Evolutionary conservation across 2,329 filamentous ascomycete species (phyloP).

Genomic region (Amauroascus niger): DNA sequence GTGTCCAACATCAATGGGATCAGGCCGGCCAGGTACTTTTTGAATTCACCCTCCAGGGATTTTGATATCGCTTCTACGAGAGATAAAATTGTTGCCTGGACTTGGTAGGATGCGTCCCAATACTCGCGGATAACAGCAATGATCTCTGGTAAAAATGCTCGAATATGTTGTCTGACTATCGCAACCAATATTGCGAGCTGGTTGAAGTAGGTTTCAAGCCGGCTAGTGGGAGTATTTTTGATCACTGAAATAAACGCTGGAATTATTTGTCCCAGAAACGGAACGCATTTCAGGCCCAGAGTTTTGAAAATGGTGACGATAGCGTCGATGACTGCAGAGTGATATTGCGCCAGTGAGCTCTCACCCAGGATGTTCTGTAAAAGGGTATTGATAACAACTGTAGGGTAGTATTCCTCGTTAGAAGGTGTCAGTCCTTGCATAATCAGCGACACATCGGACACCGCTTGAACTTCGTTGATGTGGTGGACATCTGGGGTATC

Average conservation of each 20-base stretch:
- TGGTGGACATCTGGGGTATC: conserved; percentile 72
- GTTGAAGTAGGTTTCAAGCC: conserved; percentile 93
- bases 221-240: conserved; percentile 62
- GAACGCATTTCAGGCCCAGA: conserved; percentile 87
- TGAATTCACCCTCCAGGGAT: conserved; percentile 94
- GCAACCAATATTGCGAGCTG: conserved; percentile 86
- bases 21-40: conserved; percentile 81
- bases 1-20: conserved; percentile 91
- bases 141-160: conserved; percentile 79
- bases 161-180: conserved; percentile 93
- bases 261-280: conserved; percentile 86
- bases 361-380: conserved; percentile 81
- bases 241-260: conserved; percentile 90
- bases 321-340: conserved; percentile 88
- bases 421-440: conserved; percentile 96
- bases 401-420: conserved; percentile 96
- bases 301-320: conserved; percentile 99
- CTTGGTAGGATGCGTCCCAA: conserved; percentile 69
- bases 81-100: conserved; percentile 84
- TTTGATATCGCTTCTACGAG: conserved; percentile 89
- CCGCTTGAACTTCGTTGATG: conserved; percentile 53
- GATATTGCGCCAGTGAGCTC: conserved; percentile 77
- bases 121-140: conserved; percentile 79
- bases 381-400: conserved; percentile 91
- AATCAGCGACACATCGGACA: conserved; percentile 93